Evolutionary conservation across 2,329 filamentous ascomycete species (phyloP), one percentile per base, ranked within the genome.

Genomic region (Dichotomopilus funicola): DNA sequence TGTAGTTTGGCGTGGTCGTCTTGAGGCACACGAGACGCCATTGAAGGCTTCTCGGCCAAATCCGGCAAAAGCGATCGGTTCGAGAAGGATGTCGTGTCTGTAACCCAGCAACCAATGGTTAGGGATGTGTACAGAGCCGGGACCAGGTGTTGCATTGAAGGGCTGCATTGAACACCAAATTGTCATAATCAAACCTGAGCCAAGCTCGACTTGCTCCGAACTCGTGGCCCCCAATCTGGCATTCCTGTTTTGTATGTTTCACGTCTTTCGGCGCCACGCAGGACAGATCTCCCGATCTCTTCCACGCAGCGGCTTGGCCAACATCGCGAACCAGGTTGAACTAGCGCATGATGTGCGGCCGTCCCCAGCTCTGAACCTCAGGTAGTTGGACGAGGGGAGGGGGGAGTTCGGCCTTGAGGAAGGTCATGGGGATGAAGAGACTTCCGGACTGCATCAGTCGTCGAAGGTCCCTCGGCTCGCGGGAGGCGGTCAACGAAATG

Each of bases 81-180:
- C 33, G 13, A 11, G 33, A 44, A 12, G 49, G 49, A 27, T 36
- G 19, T 7, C 34, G 19, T 27, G 9, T 49, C 36, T 33, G 10
- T 11, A 13, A 34, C 19, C 19, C 19, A 27, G 19, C 19, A 27
- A 27, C 19, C 19, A 27, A 27, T 27, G 19, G 19, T 27, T 27
- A 27, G 19, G 19, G 19, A 27, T 27, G 19, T 27, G 19, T 27
- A 27, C 3, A 27, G 19, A 27, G 19, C 19, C 19, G 19, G 19
- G 19, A 27, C 19, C 19, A 27, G 42, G 9, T n/a, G 43, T 45
- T 40, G 58, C 58, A 60, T 60, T 58, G 58, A 54, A 47, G n/a
- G n/a, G n/a, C n/a, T 40, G 58, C 58, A 60, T 60, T 58, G 58
- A 54, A 47, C n/a, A 31, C 37, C 54, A 58, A 36, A 60, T 58